Percentiles rank a stretch among this genome's conserved stretches.
phyloP scores from a whole-genome alignment of 2,329 filamentous ascomycete genomes.

The Aschersonia sp. region DNA sequence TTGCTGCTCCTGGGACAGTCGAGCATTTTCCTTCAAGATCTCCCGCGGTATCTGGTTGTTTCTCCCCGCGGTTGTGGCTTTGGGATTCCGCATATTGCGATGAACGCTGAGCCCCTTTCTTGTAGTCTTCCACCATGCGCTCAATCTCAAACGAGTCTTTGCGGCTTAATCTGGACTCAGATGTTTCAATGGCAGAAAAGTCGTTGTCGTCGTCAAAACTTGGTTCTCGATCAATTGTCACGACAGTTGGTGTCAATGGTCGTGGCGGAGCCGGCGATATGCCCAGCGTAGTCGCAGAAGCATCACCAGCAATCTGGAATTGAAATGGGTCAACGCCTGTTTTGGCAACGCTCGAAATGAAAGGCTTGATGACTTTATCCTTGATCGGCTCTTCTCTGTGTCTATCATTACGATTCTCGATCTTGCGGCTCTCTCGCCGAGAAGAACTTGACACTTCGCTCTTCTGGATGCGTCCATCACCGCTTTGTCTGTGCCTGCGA shows the following conservation, averaged over 20 bases:
- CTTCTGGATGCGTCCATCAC: slow-evolving; percentile 13
- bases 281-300: slow-evolving; percentile 6
- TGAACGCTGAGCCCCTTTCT: slow-evolving; percentile 3
- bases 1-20: too few species aligned
- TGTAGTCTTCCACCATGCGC: slow-evolving; percentile 16
- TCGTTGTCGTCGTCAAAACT: slow-evolving; percentile 28
- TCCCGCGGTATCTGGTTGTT: too few species aligned
- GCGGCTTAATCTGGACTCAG: slow-evolving; percentile 24
- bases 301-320: slow-evolving; percentile 38
- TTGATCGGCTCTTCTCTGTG: slow-evolving; percentile 14
- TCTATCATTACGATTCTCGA: slow-evolving; percentile 12
- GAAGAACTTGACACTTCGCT: slow-evolving; percentile 11
- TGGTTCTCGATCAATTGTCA: slow-evolving; percentile 39
- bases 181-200: slow-evolving; percentile 14
- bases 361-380: slow-evolving; percentile 6
- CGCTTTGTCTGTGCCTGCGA: slow-evolving; percentile 11
- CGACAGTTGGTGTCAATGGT: slow-evolving; percentile 33
- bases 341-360: slow-evolving; percentile 6
- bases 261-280: slow-evolving; percentile 10
- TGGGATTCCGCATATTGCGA: too few species aligned
- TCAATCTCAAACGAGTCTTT: slow-evolving; percentile 34
- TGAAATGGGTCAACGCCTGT: slow-evolving; percentile 38
- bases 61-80: too few species aligned
- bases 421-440: slow-evolving; percentile 10
- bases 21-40: too few species aligned